These are phyloP conservation scores for Neopestalotiopsis clavispora DNA, from an alignment of 2,329 filamentous ascomycete species.

Conservation along the genomic window DNA sequence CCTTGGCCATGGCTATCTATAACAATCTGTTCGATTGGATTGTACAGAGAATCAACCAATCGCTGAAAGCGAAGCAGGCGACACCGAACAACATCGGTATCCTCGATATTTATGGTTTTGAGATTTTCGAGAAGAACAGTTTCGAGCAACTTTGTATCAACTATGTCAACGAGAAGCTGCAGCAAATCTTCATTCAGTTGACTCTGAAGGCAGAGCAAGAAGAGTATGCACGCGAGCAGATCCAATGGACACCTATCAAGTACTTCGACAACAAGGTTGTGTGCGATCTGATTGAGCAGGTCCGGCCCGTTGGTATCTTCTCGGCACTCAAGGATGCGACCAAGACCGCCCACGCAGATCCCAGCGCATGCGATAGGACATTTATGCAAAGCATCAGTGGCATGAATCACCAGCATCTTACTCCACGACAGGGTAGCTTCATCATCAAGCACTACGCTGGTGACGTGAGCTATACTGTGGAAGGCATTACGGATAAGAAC, in stretches of 20 bases:
- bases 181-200: constrained; percentile 98
- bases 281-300: constrained; percentile 93
- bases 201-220: constrained; percentile 97
- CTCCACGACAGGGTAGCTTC: constrained; percentile 91
- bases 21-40: constrained; percentile 99
- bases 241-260: constrained; percentile 98
- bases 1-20: constrained; percentile 93
- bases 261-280: constrained; percentile 99
- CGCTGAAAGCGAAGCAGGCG: constrained; percentile 76
- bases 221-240: constrained; percentile 94
- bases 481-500: constrained; percentile 99
- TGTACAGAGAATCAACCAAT: constrained; percentile 87
- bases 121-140: constrained; percentile 99
- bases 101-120: constrained; percentile 98
- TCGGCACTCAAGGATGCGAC: constrained; percentile 97
- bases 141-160: constrained; percentile 99
- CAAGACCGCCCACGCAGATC: constrained; percentile 96
- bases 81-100: constrained; percentile 91
- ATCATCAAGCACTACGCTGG: constrained; percentile 99
- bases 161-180: constrained; percentile 98
- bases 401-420: constrained; percentile 89
- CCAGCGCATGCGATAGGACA: constrained; percentile 89
- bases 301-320: constrained; percentile 88
- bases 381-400: constrained; percentile 94
- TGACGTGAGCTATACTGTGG: constrained; percentile 91